phyloP scores from a whole-genome alignment of 768 basidiomycete genomes.

The Rossbeevera mucosa region DNA sequence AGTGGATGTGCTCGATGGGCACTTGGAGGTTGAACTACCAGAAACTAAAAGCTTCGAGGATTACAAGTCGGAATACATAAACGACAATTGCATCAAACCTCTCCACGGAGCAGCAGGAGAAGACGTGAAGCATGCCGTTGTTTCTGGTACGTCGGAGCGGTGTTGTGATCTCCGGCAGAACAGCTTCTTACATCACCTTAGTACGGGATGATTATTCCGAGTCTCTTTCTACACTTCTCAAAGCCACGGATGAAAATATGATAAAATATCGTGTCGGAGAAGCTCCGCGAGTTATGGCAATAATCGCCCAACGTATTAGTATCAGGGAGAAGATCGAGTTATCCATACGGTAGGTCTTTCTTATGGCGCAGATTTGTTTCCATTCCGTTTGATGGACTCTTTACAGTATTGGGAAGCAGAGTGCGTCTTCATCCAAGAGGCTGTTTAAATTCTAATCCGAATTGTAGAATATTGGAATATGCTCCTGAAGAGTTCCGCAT shows the following conservation, averaged over 20 bases:
- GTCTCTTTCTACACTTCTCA: slow-evolving; percentile 4
- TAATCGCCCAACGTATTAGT: neutral
- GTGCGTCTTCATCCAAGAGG: neutral
- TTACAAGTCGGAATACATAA: too few species aligned
- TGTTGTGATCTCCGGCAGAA: neutral
- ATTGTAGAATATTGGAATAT: neutral
- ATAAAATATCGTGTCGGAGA: too few species aligned
- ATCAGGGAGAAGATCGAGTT: neutral
- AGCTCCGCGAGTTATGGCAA: too few species aligned
- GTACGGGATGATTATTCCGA: slow-evolving; percentile 1
- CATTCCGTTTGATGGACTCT: neutral
- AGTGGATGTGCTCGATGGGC: too few species aligned
- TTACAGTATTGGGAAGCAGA: neutral
- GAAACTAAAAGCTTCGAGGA: too few species aligned
- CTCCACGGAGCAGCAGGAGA: too few species aligned
- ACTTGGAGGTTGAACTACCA: too few species aligned
- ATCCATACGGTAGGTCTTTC: neutral
- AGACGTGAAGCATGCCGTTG: too few species aligned
- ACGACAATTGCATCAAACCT: too few species aligned
- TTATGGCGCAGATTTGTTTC: neutral
- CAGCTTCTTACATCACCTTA: neutral
- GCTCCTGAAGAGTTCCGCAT: neutral
- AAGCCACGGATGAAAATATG: neutral
- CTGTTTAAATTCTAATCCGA: neutral
- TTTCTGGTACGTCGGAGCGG: neutral